Percentiles rank a stretch among this genome's conserved stretches.
Conservation (phyloP, 257 asterid genomes). For the Phtheirospermum japonicum region DNA sequence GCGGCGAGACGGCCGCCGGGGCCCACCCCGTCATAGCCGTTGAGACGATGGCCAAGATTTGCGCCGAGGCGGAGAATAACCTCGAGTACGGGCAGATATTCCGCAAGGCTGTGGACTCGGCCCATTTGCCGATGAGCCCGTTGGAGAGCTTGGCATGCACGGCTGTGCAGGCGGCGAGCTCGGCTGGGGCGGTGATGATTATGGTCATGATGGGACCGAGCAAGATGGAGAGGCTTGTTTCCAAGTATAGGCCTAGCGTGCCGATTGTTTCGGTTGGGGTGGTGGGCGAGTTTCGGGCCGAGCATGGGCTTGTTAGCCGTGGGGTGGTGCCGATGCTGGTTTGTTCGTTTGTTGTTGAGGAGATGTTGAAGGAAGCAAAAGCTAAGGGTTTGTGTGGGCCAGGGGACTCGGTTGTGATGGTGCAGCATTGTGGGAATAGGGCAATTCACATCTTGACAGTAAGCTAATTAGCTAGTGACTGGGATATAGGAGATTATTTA, state of each 20-base stretch:
- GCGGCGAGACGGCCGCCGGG: constrained; percentile 95
- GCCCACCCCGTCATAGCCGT: constrained; percentile 91
- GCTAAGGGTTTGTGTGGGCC: constrained; percentile 20
- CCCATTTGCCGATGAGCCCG: constrained; percentile 87
- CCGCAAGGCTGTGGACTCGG: constrained; percentile 37
- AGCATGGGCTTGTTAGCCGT: constrained; percentile 25
- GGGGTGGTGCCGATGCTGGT: constrained; percentile 27
- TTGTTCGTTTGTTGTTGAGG: neutral
- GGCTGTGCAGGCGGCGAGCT: constrained; percentile 80
- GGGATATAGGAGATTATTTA: too few relatives aligned
- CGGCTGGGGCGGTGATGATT: constrained; percentile 64
- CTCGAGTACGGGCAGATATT: constrained; percentile 52
- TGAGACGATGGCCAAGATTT: constrained; percentile 79
- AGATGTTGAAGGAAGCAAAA: constrained; percentile 18
- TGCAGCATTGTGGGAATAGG: constrained; percentile 19
- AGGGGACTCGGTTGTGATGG: constrained; percentile 28
- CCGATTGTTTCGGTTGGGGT: constrained; percentile 77
- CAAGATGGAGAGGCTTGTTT: constrained; percentile 77
- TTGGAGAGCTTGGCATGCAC: constrained; percentile 79
- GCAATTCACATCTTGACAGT: constrained; percentile 16
- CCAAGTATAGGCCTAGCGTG: constrained; percentile 82
- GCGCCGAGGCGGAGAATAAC: constrained; percentile 85
- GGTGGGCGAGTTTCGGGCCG: constrained; percentile 33
- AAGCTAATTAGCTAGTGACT: too few relatives aligned
- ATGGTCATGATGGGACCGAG: constrained; percentile 80